Evolutionary conservation across 208 protist genomes (phyloP), one percentile per base, ranked within the genome.

Genomic region (Acanthamoeba triangularis): DNA sequence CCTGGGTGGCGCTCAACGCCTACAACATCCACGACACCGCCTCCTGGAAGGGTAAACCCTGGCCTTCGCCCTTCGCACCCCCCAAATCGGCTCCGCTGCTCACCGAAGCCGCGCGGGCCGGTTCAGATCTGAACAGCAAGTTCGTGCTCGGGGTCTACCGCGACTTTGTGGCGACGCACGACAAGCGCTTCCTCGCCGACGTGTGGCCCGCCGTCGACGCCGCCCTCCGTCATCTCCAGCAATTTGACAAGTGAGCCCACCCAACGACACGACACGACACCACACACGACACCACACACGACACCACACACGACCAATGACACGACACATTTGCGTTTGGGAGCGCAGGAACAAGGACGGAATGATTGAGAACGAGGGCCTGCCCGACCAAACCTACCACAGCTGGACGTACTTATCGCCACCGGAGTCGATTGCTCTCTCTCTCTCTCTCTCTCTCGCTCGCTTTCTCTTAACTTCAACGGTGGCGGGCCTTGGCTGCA

Each of bases 361-460:
- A 25, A 95, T 98, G 13, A 97, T 98, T 8, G 97, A 98, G 74
- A 98, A 98, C 90, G 97, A 98, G 33, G 96, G 95, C 23, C 25
- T 28, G 28, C 94, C 97, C 3, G 97, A 98, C 47, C 97, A 98
- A 56, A 98, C 97, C 3, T 98, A 98, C 76, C 97, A 98, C 63
- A 82, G 78, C 14, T 98, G 97, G 97, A 90, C 59, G 30, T 94
- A 92, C 63, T 4, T 5, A 23, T 30, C 59, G 14, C 52, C n/a
- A 0, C 0, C 52, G 7, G n/a, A n/a, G n/a, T 8, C 6, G 52
- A 23, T 76, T 37, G 4, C 61, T 16, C 56, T n/a, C n/a, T n/a
- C n/a, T n/a, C n/a, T n/a, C n/a, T n/a, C n/a, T n/a, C n/a, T n/a
- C n/a, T n/a, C n/a, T n/a, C n/a, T n/a, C n/a, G n/a, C n/a, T 16